A percentile compares a stretch with the other conserved stretches of the same genome.
These are phyloP conservation scores for Talaromyces wortmannii DNA, from an alignment of 495 filamentous ascomycete genomes.

Conservation along the genomic window DNA sequence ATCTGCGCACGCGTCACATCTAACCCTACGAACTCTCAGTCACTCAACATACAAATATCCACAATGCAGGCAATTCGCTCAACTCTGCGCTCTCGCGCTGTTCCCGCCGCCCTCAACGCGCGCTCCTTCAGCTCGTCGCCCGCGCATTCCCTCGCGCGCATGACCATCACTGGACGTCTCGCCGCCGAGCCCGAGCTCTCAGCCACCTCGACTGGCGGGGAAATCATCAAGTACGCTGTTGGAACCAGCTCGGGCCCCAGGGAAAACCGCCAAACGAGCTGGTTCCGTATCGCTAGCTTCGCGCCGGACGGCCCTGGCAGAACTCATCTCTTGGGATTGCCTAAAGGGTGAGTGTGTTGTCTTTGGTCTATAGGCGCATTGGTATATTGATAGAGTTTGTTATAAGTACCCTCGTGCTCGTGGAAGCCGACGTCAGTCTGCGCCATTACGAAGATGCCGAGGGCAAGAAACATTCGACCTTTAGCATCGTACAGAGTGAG, in stretches of 20 bases:
- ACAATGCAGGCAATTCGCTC: slow-evolving; percentile 6
- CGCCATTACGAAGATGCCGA: slow-evolving; percentile 54
- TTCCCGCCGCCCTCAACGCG: slow-evolving; percentile 29
- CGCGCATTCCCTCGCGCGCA: slow-evolving; percentile 38
- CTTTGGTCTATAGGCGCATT: no score
- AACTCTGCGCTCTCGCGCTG: slow-evolving; percentile 27
- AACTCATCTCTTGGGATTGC: slow-evolving; percentile 57
- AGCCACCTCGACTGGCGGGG: slow-evolving; percentile 56
- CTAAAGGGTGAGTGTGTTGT: slow-evolving; percentile 65
- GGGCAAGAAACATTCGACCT: slow-evolving; percentile 43
- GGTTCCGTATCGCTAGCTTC: slow-evolving; percentile 68
- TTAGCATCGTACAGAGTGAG: slow-evolving; percentile 73
- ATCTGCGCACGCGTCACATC: no score
- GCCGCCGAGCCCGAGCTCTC: slow-evolving; percentile 61
- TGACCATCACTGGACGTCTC: slow-evolving; percentile 74
- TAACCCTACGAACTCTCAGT: neutral
- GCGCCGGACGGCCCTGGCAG: slow-evolving; percentile 49
- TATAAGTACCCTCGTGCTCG: slow-evolving; percentile 45
- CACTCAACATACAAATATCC: neutral
- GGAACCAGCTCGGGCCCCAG: slow-evolving; percentile 48
- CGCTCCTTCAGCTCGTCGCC: slow-evolving; percentile 55
- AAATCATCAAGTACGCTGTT: slow-evolving; percentile 62
- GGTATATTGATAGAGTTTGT: no score
- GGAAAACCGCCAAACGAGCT: slow-evolving; percentile 65
- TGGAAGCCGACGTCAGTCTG: slow-evolving; percentile 68